Evolutionary conservation across 208 protist genomes (phyloP), one percentile per base, ranked within the genome.

Genomic region (Leishmania tropica): DNA sequence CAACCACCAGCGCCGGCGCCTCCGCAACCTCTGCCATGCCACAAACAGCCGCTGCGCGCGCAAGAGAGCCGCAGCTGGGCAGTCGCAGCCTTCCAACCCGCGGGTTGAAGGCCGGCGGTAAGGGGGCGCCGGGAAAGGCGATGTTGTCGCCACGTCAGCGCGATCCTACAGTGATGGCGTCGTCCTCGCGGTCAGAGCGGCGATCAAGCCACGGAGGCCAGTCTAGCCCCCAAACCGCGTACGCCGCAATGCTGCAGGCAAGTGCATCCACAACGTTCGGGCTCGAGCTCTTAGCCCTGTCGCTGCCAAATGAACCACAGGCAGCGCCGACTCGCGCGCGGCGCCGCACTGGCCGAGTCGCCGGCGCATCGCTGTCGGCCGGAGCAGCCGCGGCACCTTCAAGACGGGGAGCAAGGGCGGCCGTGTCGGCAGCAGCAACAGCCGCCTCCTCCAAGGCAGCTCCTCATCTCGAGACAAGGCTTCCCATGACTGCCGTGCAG

Each of bases 401-500:
- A 11, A 31, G 56, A 1, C 56, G 56, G 7, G 60, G 67, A 3
- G 62, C 51, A 68, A 17, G 21, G 62, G 42, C n/a, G 21, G 24
- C 47, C 58, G 48, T 40, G 62, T 13, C 80, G 19, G 24, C 64
- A 28, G 51, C 53, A 24, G 79, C 68, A n/a, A 67, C 84, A 8
- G 54, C 88, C 42, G 40, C 76, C 53, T 53, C 78, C 28, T 77
- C 58, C 40, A 58, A 82, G 15, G 60, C 37, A 19, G 40, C 48
- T 6, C 53, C 75, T 58, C 75, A 48, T 31, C 35, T 35, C 3
- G 53, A 47, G 56, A 37, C 83, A 35, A 78, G 74, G 42, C 75
- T 91, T 37, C 85, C 88, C 11, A 79, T 76, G 35, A 71, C 93
- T 15, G 86, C 89, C 0, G 73, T 87, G 62, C 81, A 85, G 21